phyloP scores from a whole-genome alignment of 2,329 filamentous ascomycete genomes.

The Pseudogymnoascus sp. region DNA sequence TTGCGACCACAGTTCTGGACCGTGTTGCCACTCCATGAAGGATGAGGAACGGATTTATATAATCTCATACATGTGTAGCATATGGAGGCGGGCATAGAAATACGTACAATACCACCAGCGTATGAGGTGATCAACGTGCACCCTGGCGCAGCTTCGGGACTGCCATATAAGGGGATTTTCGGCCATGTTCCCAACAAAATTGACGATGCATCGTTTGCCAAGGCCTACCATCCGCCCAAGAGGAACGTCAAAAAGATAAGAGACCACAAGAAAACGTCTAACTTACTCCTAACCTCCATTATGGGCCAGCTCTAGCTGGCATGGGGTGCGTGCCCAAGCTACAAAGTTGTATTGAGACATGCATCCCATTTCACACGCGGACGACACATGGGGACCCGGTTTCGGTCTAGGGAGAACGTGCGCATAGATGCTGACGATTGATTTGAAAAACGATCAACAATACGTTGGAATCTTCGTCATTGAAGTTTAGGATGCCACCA shows the following conservation, averaged over 20 bases:
- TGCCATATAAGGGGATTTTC: not conserved
- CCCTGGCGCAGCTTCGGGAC: not conserved
- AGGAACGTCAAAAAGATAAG: not conserved
- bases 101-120: not conserved
- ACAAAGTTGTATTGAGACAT: not conserved
- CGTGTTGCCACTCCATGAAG: not conserved
- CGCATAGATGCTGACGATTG: conserved; percentile 1
- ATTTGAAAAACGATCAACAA: not conserved
- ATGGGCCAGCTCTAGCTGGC: not conserved
- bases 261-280: conserved; percentile 2
- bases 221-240: not conserved
- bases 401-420: not conserved
- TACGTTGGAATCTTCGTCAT: conserved; percentile 3
- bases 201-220: conserved; percentile 2
- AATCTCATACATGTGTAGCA: not conserved
- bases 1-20: conserved; percentile 7
- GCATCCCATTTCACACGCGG: conserved; percentile 1
- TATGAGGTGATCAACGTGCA: conserved; percentile 6
- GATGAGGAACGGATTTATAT: conserved; percentile 2
- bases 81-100: not conserved
- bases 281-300: not conserved
- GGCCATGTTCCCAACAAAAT: conserved; percentile 2
- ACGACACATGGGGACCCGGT: conserved; percentile 3
- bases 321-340: not conserved
- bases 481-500: conserved; percentile 4